Conservation (phyloP, 169 alveolate genomes). For the Pseudocohnilembus persalinus region DNA sequence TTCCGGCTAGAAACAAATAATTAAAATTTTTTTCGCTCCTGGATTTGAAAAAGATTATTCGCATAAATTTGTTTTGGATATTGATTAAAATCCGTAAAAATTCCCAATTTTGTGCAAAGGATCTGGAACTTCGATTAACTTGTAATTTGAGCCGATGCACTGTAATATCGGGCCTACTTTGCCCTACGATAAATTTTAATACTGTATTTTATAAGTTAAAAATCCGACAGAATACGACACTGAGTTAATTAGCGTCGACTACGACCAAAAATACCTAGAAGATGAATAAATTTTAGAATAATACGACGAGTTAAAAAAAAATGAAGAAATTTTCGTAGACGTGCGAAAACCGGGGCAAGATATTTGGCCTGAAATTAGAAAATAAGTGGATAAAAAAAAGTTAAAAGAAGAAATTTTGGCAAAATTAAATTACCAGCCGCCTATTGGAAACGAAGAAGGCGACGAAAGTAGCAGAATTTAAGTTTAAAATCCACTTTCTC, state of each 20-base stretch:
- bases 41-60: slow-evolving; percentile 71
- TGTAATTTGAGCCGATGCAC: slow-evolving; percentile 66
- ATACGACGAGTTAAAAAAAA: slow-evolving; percentile 70
- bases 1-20: slow-evolving; percentile 81
- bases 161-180: slow-evolving; percentile 89
- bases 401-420: slow-evolving; percentile 63
- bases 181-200: slow-evolving; percentile 86
- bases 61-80: slow-evolving; percentile 80
- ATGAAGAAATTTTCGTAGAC: slow-evolving; percentile 50
- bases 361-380: slow-evolving; percentile 76
- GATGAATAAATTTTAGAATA: slow-evolving; percentile 88
- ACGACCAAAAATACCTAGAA: slow-evolving; percentile 83
- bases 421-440: slow-evolving; percentile 50
- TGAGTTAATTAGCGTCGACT: slow-evolving; percentile 88
- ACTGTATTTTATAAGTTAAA: slow-evolving; percentile 75
- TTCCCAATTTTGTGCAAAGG: slow-evolving; percentile 80
- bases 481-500: slow-evolving; percentile 11
- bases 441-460: slow-evolving; percentile 18
- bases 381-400: slow-evolving; percentile 73
- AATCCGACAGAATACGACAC: slow-evolving; percentile 90
- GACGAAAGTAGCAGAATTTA: slow-evolving; percentile 15
- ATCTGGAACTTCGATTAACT: slow-evolving; percentile 68
- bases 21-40: slow-evolving; percentile 88
- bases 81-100: slow-evolving; percentile 86
- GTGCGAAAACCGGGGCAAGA: slow-evolving; percentile 84